These are phyloP conservation scores for Xerophyta viscosa DNA, from an alignment of 106 monocot species.

Conservation along the genomic window DNA sequence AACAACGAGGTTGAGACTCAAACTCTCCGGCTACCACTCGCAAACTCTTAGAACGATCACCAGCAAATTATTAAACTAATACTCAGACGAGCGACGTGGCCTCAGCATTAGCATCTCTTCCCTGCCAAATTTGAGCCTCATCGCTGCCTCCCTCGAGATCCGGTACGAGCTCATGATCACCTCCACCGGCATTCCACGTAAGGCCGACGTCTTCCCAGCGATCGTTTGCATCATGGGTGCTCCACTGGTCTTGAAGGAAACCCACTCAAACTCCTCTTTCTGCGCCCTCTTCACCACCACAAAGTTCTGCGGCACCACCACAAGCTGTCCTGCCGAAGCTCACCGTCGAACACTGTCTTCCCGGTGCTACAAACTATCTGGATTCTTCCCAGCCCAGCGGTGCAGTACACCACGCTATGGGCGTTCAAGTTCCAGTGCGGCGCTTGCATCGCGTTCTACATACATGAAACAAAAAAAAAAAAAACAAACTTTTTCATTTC, in stretches of 20 bases:
- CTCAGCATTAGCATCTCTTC: conserved; percentile 13
- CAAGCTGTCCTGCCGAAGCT: conserved; percentile 27
- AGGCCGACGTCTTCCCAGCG: conserved; percentile 19
- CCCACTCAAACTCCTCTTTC: conserved; percentile 26
- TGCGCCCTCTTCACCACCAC: conserved; percentile 23
- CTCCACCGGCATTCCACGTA: conserved; percentile 14
- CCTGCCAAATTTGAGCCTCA: conserved; percentile 15
- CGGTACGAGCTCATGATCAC: conserved; percentile 20
- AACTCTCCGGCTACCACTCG: too few species aligned
- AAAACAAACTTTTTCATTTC: too few species aligned
- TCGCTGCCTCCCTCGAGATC: conserved; percentile 12
- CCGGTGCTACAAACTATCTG: conserved; percentile 21
- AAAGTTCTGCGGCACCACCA: conserved; percentile 50
- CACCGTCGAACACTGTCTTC: conserved; percentile 18
- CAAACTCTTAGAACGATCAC: too few species aligned
- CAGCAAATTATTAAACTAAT: too few species aligned
- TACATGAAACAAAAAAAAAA: too few species aligned
- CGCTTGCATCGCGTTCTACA: conserved; percentile 24
- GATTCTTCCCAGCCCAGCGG: conserved; percentile 17
- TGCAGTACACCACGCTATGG: conserved; percentile 26
- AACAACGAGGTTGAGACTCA: too few species aligned
- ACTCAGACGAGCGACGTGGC: neutral
- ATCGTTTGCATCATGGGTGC: conserved; percentile 6
- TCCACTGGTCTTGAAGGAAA: conserved; percentile 17
- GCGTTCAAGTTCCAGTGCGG: conserved; percentile 42